Conservation (phyloP, 129 eudicot genomes). For the Artemisia argyi region DNA sequence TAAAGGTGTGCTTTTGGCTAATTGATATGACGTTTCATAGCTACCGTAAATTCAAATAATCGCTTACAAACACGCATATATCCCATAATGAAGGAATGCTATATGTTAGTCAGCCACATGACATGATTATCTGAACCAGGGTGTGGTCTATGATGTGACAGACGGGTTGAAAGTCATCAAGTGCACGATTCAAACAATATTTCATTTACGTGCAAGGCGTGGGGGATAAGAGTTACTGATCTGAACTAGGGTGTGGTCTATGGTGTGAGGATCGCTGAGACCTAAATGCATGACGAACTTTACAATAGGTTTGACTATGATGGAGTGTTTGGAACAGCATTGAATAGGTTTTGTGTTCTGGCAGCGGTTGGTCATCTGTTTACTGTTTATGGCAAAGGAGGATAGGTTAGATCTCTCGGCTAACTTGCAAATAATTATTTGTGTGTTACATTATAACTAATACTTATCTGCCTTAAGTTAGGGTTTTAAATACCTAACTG, state of each 20-base stretch:
- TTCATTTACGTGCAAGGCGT: conserved; percentile 94
- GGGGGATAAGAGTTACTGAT: conserved; percentile 98
- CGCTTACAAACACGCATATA: no score
- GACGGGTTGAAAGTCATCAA: no score
- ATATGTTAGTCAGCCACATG: no score
- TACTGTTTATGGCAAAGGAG: conserved; percentile 99
- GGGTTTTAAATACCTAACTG: neutral
- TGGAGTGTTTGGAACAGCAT: conserved; percentile 91
- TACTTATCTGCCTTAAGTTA: no score
- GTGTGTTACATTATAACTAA: conserved; percentile 13
- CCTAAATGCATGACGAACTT: conserved; percentile 92
- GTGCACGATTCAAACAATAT: conserved; percentile 96
- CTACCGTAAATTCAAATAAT: no score
- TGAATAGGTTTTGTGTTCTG: conserved; percentile 96
- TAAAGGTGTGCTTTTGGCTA: no score
- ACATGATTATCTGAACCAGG: no score
- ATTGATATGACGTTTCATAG: no score
- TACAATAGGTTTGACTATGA: conserved; percentile 88
- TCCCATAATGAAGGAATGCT: no score
- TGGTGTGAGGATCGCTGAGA: conserved; percentile 93
- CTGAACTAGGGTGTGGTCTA: conserved; percentile 96
- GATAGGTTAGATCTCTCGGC: conserved; percentile 58
- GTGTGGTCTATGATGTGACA: no score
- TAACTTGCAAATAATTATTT: neutral
- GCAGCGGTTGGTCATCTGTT: conserved; percentile 99